Base-by-base conservation (phyloP, 2,329 filamentous ascomycete species). In the Fusarium burgessii region DNA sequence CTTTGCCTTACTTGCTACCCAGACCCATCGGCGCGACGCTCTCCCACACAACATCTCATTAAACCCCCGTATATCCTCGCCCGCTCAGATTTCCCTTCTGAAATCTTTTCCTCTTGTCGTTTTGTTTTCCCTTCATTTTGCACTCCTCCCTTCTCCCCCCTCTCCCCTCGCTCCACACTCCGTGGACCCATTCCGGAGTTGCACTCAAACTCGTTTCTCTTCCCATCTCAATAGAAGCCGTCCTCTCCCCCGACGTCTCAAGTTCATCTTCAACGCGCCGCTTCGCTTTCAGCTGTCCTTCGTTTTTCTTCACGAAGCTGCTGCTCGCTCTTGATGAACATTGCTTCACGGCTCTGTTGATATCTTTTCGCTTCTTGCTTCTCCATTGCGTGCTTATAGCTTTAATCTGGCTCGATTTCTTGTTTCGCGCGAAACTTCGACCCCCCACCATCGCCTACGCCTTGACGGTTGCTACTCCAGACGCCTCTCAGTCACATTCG, bases 341-440 rank as follows among this genome's bases (percentile, higher is more conserved):
- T 71, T 70, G 65, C 59, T 67, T 61, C 58, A 71, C 58, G 74
- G 72, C 63, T 66, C 70, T 74, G 71, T 76, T 76, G 71, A 77
- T 74, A 74, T 69, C 77, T 72, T 73, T 76, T 76, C 73, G 42
- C 58, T 68, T 70, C 72, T 70, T 75, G 54, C 67, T 73, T 72
- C 72, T 78, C 77, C 71, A 76, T 81, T 78, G 81, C 83, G 84
- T 81, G 80, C 75, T 79, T 81, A 80, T 80, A 79, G 77, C 78
- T 80, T 80, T 82, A 82, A 82, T 84, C 74, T 78, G 77, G 76
- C 66, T 77, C 71, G 70, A 75, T 77, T 73, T 66, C 69, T 64
- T 65, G 66, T 75, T 72, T 75, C 75, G 66, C 69, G 72, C 71
- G 71, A 73, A 75, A 74, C 74, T 60, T 68, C 77, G 76, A 78